Evolutionary conservation across 1,284 basidiomycete genomes (phyloP), one percentile per base, ranked within the genome.

Genomic region (Amylostereum chailletii): DNA sequence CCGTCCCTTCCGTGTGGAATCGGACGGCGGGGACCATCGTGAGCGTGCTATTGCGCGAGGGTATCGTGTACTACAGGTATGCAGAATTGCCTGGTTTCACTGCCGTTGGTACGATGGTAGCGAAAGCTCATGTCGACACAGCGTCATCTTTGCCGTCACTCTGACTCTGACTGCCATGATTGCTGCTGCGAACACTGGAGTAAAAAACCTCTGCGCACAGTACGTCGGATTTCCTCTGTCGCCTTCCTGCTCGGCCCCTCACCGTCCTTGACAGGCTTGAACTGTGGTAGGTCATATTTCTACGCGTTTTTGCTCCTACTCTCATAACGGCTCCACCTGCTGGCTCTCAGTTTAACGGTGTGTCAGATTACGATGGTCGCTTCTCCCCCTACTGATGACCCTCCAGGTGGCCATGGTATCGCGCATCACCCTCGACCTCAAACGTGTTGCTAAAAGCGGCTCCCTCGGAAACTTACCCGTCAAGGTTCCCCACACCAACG

Each of bases 51-150:
- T 62, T 81, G n/a, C 67, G 72, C 59, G 77, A 80, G 55, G 79
- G 78, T 2, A 47, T 79, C n/a, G 52, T 78, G 5, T 80, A 80
- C 56, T 81, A 77, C 57, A 71, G 70, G 77, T 76, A 46, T 29
- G 61, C 52, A 6, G 11, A 7, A 30, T 40, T 19, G 19, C 19
- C 30, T 4, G 5, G 26, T 33, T 41, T 19, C 2, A 7, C 34
- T 27, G 9, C 11, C 9, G 2, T 33, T 26, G 5, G 48, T 19
- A 19, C 9, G 2, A 32, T 26, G 5, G 48, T 19, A 19, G 19
- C 19, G 19, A 19, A 19, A 19, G 19, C 19, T 19, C 19, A 19
- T 19, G 19, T 19, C 19, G 19, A 19, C 19, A 4, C 49, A 81
- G 77, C 46, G 72, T 73, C 6, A 79, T 81, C 42, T 75, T 77